Conservation (phyloP, 768 basidiomycete species). For the Mrakia blollopis region DNA sequence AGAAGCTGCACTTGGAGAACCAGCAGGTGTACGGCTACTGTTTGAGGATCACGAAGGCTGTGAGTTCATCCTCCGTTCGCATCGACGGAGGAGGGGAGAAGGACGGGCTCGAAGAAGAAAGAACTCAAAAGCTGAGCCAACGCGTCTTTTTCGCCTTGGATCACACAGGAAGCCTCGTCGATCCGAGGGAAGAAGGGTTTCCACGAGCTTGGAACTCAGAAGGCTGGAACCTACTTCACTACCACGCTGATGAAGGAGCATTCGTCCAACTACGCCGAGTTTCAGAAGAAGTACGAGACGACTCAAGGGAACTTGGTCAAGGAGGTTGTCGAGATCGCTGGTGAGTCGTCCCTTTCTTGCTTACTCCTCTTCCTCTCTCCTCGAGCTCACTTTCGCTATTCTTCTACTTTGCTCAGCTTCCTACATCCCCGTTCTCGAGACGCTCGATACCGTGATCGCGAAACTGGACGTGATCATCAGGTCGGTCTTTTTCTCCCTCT, state of each 20-base stretch:
- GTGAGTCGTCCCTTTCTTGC: constrained; percentile 51
- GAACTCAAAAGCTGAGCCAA: neutral
- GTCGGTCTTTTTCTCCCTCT: constrained; percentile 47
- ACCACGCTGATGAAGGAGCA: constrained; percentile 67
- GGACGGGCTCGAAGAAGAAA: neutral
- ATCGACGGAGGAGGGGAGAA: too few relatives aligned
- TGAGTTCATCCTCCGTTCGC: constrained; percentile 44
- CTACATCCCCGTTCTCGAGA: constrained; percentile 82
- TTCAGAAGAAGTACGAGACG: constrained; percentile 63
- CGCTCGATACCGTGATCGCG: constrained; percentile 74
- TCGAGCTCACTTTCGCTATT: too few relatives aligned
- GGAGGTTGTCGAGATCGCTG: constrained; percentile 86
- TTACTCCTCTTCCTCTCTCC: too few relatives aligned
- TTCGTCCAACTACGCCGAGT: constrained; percentile 66
- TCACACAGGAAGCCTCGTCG: constrained; percentile 66
- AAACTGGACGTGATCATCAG: constrained; percentile 87
- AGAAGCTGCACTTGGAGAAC: constrained; percentile 93
- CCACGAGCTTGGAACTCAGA: constrained; percentile 76
- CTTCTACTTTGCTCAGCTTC: constrained; percentile 58
- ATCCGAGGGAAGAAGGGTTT: constrained; percentile 63
- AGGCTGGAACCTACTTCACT: constrained; percentile 83
- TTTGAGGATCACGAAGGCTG: constrained; percentile 85
- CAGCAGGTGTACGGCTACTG: constrained; percentile 84
- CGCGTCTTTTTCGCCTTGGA: too few relatives aligned
- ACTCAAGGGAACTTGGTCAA: constrained; percentile 79